phyloP scores from a whole-genome alignment of 2,329 filamentous ascomycete genomes.

The Trichoderma breve region DNA sequence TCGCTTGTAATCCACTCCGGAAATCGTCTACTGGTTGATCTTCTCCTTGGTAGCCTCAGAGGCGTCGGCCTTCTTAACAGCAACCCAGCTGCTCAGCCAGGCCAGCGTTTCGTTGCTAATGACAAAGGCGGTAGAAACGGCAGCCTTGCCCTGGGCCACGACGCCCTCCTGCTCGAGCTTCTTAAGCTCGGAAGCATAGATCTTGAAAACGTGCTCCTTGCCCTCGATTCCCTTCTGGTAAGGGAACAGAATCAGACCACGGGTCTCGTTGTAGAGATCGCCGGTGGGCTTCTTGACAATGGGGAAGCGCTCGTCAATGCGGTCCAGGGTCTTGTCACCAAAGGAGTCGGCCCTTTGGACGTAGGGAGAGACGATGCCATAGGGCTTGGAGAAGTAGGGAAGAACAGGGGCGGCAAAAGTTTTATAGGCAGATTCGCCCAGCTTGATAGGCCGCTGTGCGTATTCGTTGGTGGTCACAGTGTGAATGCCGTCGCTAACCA shows the following conservation, averaged over 20 bases:
- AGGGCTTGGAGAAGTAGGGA: slow-evolving; percentile 69
- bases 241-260: slow-evolving; percentile 60
- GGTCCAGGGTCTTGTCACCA: slow-evolving; percentile 67
- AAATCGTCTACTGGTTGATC: slow-evolving; percentile 41
- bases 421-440: slow-evolving; percentile 72
- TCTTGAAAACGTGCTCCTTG: slow-evolving; percentile 58
- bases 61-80: slow-evolving; percentile 60
- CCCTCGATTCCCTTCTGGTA: slow-evolving; percentile 60
- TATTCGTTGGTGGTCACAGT: slow-evolving; percentile 79
- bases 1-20: not conserved
- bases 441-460: slow-evolving; percentile 76
- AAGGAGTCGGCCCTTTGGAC: slow-evolving; percentile 76
- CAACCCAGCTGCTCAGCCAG: slow-evolving; percentile 59
- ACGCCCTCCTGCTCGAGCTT: slow-evolving; percentile 63
- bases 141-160: slow-evolving; percentile 67
- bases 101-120: slow-evolving; percentile 63
- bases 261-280: slow-evolving; percentile 65
- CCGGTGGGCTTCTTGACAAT: slow-evolving; percentile 72
- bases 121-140: slow-evolving; percentile 64
- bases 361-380: slow-evolving; percentile 76
- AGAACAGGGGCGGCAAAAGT: slow-evolving; percentile 74
- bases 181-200: slow-evolving; percentile 60
- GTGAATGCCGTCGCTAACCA: slow-evolving; percentile 74
- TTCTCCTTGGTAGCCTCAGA: slow-evolving; percentile 56
- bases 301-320: slow-evolving; percentile 69